A percentile compares a stretch with the other conserved stretches of the same genome.
phyloP scores from a whole-genome alignment of 2,329 filamentous ascomycete genomes.

The Trichoderma sp. region DNA sequence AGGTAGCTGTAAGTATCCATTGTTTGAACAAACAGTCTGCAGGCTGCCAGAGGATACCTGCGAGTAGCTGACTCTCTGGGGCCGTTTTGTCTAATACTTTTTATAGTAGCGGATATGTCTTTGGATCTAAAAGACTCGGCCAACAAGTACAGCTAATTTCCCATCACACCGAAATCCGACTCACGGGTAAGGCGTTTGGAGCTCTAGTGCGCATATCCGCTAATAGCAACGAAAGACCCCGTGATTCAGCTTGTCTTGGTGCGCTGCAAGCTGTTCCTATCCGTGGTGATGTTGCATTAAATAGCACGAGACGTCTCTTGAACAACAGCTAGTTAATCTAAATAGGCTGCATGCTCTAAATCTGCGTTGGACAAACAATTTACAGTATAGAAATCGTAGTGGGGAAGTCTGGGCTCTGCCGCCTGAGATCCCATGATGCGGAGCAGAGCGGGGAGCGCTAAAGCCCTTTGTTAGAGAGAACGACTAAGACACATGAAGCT shows the following conservation, averaged over 20 bases:
- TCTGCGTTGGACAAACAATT: neutral
- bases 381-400: neutral
- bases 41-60: neutral
- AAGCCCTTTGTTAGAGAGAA: neutral
- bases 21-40: neutral
- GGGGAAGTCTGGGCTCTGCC: neutral
- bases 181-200: neutral
- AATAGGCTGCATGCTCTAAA: neutral
- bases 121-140: neutral
- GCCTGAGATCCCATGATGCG: conserved; percentile 18
- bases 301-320: conserved; percentile 12
- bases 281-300: neutral
- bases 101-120: neutral
- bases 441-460: neutral
- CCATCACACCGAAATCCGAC: neutral
- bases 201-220: neutral
- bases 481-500: neutral
- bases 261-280: neutral
- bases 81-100: neutral
- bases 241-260: neutral
- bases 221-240: neutral
- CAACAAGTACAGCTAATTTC: neutral
- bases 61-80: neutral
- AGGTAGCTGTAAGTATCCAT: neutral
- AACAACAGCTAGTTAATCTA: neutral